Base-by-base conservation (phyloP, 495 filamentous ascomycete species). In the Ramalina intermedia region DNA sequence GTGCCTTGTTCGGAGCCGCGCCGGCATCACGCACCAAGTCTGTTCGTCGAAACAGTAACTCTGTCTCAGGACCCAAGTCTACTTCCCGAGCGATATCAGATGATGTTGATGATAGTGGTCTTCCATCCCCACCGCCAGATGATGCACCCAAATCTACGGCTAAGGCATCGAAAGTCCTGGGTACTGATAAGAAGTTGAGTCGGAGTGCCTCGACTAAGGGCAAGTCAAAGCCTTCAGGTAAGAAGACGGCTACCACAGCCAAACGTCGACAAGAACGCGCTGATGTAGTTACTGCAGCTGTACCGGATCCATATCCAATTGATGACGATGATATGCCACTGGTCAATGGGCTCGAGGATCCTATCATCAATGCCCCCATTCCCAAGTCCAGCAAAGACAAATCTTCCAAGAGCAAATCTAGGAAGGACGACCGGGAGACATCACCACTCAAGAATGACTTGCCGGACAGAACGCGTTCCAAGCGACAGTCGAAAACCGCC, bases 151-250 rank as follows among this genome's bases (percentile, higher is more conserved):
- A 69, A 27, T 58, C 74, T 37, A 57, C 68, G 26, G 67, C 67
- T 33, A 82, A 81, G 61, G 77, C 74, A 40, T 75, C 77, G 11
- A 75, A 73, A 60, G 49, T 80, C 42, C 78, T 81, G 74, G 78
- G 76, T 27, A 64, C 72, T 17, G 60, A 60, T 33, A 52, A 23
- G 56, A 65, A 60, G 42, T 29, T 63, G 61, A 14, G 63, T 53
- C 51, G 61, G 61, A 53, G 68, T 65, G 38, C 63, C 59, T 51
- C 61, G 55, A 47, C 57, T 56, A 62, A 53, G 52, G 61, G 50
- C 52, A 68, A 58, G 61, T 60, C 47, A 62, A 64, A 47, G 63
- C 60, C 53, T 58, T 59, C 65, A 53, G 55, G 72, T 73, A 64
- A 47, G 63, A 47, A 43, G 18, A 4, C 23, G 18, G 11, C 47